phyloP scores from a whole-genome alignment of 208 protist species.

The Leishmania gerbilli region DNA sequence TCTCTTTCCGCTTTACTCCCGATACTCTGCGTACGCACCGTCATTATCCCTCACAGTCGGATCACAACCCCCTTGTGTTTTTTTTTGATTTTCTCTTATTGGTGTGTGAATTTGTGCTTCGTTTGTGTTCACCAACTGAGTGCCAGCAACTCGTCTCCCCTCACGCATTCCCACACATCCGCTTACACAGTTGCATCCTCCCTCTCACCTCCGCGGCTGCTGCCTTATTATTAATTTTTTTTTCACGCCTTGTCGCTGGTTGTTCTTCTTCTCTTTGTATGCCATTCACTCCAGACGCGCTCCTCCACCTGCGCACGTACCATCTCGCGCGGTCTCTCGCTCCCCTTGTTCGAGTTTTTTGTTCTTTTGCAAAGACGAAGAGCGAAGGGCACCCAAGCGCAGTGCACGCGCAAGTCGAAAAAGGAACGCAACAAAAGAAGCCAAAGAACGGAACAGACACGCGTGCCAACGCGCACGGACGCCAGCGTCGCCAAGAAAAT shows the following conservation, averaged over 20 bases:
- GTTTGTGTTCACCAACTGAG: not conserved
- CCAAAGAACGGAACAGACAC: not conserved
- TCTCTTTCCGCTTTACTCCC: not conserved
- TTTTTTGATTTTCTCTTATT: not conserved
- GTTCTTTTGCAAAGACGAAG: too few relatives aligned
- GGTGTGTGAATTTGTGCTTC: conserved; percentile 3
- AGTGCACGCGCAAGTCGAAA: too few relatives aligned
- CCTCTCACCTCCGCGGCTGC: not conserved
- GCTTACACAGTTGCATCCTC: not conserved
- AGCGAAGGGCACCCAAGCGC: too few relatives aligned
- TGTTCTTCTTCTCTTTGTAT: not conserved
- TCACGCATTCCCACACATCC: not conserved
- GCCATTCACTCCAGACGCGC: not conserved
- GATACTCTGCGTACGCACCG: not conserved
- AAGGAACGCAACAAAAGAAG: not conserved
- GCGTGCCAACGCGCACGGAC: not conserved
- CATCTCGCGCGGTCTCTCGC: not conserved
- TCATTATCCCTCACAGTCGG: not conserved
- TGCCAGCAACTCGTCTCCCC: not conserved
- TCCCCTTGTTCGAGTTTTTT: not conserved
- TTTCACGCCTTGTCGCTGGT: not conserved
- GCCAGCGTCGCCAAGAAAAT: not conserved
- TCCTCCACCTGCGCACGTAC: not conserved
- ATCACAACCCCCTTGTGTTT: conserved; percentile 1
- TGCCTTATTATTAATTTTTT: not conserved